Evolutionary conservation across 352 stramenopile species (phyloP).

Genomic region (Phytophthora ramorum): DNA sequence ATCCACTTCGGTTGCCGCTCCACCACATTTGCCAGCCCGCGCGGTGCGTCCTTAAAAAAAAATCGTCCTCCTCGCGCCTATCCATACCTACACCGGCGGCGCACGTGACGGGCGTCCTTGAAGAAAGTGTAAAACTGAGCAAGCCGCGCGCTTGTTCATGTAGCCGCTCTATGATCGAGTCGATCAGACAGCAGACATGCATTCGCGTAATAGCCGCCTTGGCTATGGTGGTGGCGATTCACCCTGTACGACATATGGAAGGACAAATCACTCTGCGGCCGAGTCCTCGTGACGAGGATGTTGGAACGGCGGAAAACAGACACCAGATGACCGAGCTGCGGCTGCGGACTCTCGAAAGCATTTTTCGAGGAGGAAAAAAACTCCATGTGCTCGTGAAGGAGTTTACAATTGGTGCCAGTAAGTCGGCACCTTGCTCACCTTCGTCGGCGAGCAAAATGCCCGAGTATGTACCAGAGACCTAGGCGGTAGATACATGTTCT

Average conservation of each 20-base stretch:
- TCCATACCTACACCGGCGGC: slow-evolving; percentile 9
- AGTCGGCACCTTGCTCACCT: neutral
- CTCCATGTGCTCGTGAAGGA: neutral
- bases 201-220: slow-evolving; percentile 2
- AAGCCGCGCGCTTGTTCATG: slow-evolving; percentile 3
- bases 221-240: slow-evolving; percentile 12
- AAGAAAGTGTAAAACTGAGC: slow-evolving; percentile 11
- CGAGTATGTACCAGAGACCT: too few relatives aligned
- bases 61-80: slow-evolving; percentile 26
- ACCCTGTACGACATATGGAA: neutral
- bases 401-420: neutral
- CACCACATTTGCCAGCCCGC: slow-evolving; percentile 8
- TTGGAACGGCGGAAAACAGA: slow-evolving; percentile 17
- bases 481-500: too few relatives aligned
- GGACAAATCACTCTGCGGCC: slow-evolving; percentile 6
- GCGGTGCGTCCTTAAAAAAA: slow-evolving; percentile 17
- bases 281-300: slow-evolving; percentile 28
- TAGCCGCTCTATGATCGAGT: slow-evolving; percentile 17
- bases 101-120: slow-evolving; percentile 25
- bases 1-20: slow-evolving; percentile 5
- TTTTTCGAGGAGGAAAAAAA: neutral
- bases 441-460: neutral
- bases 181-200: slow-evolving; percentile 16
- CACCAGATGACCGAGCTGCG: slow-evolving; percentile 21
- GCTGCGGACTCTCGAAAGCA: neutral